Base-by-base conservation (phyloP, 805 yeast genomes). In the Candida silvatica region DNA sequence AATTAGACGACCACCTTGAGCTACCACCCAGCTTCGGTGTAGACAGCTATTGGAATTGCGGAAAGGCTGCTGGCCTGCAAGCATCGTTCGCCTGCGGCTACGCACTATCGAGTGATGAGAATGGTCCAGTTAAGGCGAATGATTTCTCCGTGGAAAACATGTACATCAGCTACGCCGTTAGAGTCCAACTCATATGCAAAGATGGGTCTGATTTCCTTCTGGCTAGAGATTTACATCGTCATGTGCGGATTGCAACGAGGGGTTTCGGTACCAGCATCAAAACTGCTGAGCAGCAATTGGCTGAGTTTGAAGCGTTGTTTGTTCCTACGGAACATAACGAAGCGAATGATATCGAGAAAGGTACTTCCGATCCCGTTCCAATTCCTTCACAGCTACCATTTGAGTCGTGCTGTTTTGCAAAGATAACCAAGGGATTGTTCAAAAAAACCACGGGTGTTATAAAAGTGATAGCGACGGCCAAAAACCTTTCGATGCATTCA, bases 21-120 rank as follows among this genome's bases (percentile, higher is more conserved):
- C 40, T 61, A 25, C 71, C 71, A 0, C 69, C 71, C 6, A 49
- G 66, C 20, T 52, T 61, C 38, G 71, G 71, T 19, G 40, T 59
- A 7, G 61, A 61, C 40, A 44, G 39, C 20, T 39, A 48, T 19
- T 41, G 48, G 5, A 49, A 47, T 23, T 37, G 39, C 20, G 53
- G 60, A 2, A 33, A 29, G 14, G 51, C 52, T 9, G 31, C 36
- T 5, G 32, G 40, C 2, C 47, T 64, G 11, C 42, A 43, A n/a
- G 30, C 43, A 59, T 5, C n/a, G n/a, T n/a, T n/a, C n/a, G n/a
- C n/a, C n/a, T n/a, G n/a, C 22, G 81, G 82, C 0, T 77, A 75
- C 48, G 82, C 80, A 6, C 67, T 69, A 39, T 45, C 67, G 11
- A n/a, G n/a, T n/a, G 47, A 56, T 1, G 44, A 62, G 24, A 37